These are phyloP conservation scores for Senecio squalidus DNA, from an alignment of 140 eudicot species.

Conservation along the genomic window DNA sequence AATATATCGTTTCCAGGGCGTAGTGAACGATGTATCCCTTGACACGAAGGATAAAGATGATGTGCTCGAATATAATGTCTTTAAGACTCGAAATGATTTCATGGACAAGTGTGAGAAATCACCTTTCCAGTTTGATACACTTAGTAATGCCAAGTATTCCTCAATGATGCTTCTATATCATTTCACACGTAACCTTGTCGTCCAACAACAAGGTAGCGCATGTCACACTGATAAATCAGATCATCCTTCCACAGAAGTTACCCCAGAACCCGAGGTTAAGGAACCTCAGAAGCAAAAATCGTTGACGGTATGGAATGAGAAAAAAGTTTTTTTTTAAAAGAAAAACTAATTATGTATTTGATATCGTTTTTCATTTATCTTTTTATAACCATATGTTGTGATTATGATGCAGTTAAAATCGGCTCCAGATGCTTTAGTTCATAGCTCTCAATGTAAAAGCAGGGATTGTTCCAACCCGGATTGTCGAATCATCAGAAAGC, in stretches of 20 bases:
- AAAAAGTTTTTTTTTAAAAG: neutral
- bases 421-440: conserved; percentile 25
- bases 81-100: conserved; percentile 45
- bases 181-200: conserved; percentile 27
- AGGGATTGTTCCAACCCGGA: conserved; percentile 22
- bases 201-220: conserved; percentile 12
- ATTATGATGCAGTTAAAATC: conserved; percentile 29
- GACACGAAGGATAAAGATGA: conserved; percentile 56
- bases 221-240: conserved; percentile 24
- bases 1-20: conserved; percentile 11
- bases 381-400: neutral
- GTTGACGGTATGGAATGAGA: conserved; percentile 13
- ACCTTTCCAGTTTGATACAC: conserved; percentile 58
- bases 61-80: conserved; percentile 30
- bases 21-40: conserved; percentile 30
- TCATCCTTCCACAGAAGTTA: conserved; percentile 5
- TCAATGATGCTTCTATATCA: conserved; percentile 74
- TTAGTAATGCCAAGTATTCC: conserved; percentile 66
- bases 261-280: conserved; percentile 10
- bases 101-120: conserved; percentile 53
- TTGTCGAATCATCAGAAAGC: conserved; percentile 11
- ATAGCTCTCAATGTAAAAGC: conserved; percentile 30
- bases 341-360: neutral
- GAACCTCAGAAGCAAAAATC: conserved; percentile 5
- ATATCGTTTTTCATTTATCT: neutral